Conservation (phyloP, 2,329 filamentous ascomycete genomes). For the Xylariaceae sp. region DNA sequence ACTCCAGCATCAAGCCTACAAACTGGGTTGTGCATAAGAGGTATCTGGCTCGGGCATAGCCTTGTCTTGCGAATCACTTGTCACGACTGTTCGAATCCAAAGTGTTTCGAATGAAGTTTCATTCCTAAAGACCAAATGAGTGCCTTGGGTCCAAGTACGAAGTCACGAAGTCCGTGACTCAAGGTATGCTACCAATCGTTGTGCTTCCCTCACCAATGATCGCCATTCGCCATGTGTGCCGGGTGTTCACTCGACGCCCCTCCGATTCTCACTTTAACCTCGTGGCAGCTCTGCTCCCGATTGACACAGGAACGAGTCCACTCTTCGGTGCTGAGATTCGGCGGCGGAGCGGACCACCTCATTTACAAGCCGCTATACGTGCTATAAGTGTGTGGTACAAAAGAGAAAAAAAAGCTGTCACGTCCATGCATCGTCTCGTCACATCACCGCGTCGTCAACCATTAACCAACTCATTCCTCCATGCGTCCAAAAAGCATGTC, state of each 20-base stretch:
- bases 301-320: constrained; percentile 37
- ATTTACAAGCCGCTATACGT: constrained; percentile 38
- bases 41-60: too few species aligned
- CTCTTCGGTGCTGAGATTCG: constrained; percentile 67
- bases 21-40: too few species aligned
- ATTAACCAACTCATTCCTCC: constrained; percentile 90
- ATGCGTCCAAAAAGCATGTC: constrained; percentile 94
- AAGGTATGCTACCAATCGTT: constrained; percentile 10
- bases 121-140: constrained; percentile 30
- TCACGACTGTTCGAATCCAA: neutral
- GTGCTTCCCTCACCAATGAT: constrained; percentile 5
- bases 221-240: constrained; percentile 30
- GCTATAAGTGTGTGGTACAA: constrained; percentile 47
- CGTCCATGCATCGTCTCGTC: constrained; percentile 34
- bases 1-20: too few species aligned
- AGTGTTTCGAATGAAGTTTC: constrained; percentile 22
- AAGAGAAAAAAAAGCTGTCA: constrained; percentile 39
- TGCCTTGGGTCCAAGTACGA: constrained; percentile 24
- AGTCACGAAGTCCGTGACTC: constrained; percentile 23
- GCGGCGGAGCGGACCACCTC: constrained; percentile 62
- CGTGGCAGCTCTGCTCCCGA: constrained; percentile 43
- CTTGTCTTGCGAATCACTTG: too few species aligned
- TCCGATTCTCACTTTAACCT: constrained; percentile 70
- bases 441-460: constrained; percentile 15
- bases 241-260: constrained; percentile 60